Evolutionary conservation across 768 basidiomycete genomes (phyloP).

Genomic region (Lactarius hatsudake): DNA sequence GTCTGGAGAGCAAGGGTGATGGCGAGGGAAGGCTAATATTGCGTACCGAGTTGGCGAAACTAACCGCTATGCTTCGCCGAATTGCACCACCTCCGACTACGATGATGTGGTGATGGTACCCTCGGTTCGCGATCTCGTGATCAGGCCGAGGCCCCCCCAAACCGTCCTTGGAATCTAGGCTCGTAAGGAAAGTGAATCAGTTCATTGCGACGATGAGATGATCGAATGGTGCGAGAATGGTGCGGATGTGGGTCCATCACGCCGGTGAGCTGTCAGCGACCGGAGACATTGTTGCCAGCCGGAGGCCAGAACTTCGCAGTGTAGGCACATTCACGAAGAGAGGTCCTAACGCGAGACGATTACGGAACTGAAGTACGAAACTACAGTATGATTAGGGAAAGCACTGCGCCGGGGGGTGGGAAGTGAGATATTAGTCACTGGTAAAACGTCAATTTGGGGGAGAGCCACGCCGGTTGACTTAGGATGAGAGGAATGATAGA

Average conservation of each 20-base stretch:
- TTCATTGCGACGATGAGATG: conserved; percentile 57
- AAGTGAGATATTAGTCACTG: conserved; percentile 54
- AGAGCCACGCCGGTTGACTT: conserved; percentile 31
- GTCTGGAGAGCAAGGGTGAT: not conserved
- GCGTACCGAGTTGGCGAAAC: conserved; percentile 48
- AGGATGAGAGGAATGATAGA: conserved; percentile 43
- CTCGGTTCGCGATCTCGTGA: conserved; percentile 37
- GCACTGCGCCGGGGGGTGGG: conserved; percentile 50
- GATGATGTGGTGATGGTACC: conserved; percentile 41
- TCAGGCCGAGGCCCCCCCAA: conserved; percentile 40
- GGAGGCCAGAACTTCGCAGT: conserved; percentile 41
- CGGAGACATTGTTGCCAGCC: conserved; percentile 35
- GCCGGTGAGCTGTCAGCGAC: conserved; percentile 45
- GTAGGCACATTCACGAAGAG: conserved; percentile 44
- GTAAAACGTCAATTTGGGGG: not conserved
- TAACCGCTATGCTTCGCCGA: conserved; percentile 37
- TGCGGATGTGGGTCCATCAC: conserved; percentile 30
- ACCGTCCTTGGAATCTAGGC: conserved; percentile 46
- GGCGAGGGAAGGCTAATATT: conserved; percentile 34
- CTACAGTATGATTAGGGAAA: conserved; percentile 47
- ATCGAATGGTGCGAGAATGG: conserved; percentile 42
- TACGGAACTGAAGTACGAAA: conserved; percentile 47
- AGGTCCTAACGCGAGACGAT: conserved; percentile 41
- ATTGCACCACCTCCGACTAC: conserved; percentile 48
- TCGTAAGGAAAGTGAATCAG: conserved; percentile 44